phyloP scores from a whole-genome alignment of 768 basidiomycete species.

The Butyriboletus loyo region DNA sequence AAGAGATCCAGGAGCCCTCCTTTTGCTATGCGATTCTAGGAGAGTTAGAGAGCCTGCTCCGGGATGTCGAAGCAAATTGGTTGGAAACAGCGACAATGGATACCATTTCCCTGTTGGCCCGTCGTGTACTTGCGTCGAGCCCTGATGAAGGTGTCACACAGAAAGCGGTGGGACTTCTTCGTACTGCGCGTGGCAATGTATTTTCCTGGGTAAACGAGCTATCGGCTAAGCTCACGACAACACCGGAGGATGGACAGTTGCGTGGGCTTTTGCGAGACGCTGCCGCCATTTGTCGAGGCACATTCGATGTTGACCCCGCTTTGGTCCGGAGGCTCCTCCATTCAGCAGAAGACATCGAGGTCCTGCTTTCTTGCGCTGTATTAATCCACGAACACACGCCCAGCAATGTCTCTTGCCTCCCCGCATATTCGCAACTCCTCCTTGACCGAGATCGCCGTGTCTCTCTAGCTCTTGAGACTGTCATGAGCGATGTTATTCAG shows the following conservation, averaged over 20 bases:
- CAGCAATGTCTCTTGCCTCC: neutral
- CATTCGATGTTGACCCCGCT: conserved; percentile 25
- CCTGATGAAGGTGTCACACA: conserved; percentile 7
- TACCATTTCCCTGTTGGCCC: conserved; percentile 33
- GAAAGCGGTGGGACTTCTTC: conserved; percentile 28
- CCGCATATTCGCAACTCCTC: conserved; percentile 13
- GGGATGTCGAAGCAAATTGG: conserved; percentile 42
- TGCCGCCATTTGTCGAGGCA: conserved; percentile 38
- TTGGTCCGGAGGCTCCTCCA: conserved; percentile 13
- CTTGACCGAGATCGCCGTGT: conserved; percentile 32
- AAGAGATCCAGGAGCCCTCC: conserved; percentile 28
- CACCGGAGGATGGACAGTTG: conserved; percentile 11
- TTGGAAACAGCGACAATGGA: conserved; percentile 30
- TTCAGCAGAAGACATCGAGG: conserved; percentile 21
- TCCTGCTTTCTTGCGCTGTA: conserved; percentile 24
- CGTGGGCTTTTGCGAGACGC: conserved; percentile 32
- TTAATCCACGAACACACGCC: conserved; percentile 28
- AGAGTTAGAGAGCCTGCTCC: conserved; percentile 36
- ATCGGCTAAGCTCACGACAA: conserved; percentile 15
- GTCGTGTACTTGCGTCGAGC: conserved; percentile 36
- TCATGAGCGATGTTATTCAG: conserved; percentile 2
- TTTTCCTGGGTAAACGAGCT: conserved; percentile 40
- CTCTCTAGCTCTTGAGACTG: conserved; percentile 22
- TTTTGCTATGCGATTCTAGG: conserved; percentile 39
- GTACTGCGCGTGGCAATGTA: conserved; percentile 28